Evolutionary conservation across 345 rosid genomes (phyloP), one percentile per base, ranked within the genome.

Genomic region (Salix caprea): DNA sequence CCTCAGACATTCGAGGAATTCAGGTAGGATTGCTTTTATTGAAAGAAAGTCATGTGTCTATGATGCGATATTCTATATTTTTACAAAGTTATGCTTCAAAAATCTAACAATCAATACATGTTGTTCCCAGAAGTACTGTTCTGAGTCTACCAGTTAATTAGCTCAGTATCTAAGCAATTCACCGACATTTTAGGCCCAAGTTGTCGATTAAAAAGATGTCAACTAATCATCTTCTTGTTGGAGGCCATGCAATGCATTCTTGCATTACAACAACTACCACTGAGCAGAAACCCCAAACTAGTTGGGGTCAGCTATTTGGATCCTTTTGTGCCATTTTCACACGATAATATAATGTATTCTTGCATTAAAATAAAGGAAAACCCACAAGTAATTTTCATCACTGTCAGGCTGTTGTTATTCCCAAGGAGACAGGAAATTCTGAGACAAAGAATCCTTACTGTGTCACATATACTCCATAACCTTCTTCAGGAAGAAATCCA

Each of bases 401-500:
- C 52, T 48, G 52, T 48, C 18, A 48, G 6, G 52, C 19, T 48
- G 52, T 14, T 48, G 52, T 14, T 48, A 48, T 48, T 44, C 52
- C 52, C 52, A 48, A 48, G 18, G 52, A 48, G 52, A 60, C 65
- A 60, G 30, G 65, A 60, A 60, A 60, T n/a, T 19, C 65, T 62
- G 67, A 62, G 32, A 24, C 15, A 4, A 23, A 34, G 32, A 8
- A 21, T 62, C 19, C 67, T 74, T 71, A 91, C 99, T 91, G 88
- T 48, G 91, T 86, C n/a, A 91, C 91, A 78, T 89, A 96, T 70
- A 93, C 98, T 69, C 99, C 99, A 30, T 30, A 30, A 81, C 99
- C 99, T 88, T 93, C 97, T 81, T 91, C 90, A 36, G 97, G 99
- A 82, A 96, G 96, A 79, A 91, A 96, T 21, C 99, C 98, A 76